Evolutionary conservation across 2,329 filamentous ascomycete genomes (phyloP), one percentile per base, ranked within the genome.

Genomic region (Coleophoma eucalyptorum): DNA sequence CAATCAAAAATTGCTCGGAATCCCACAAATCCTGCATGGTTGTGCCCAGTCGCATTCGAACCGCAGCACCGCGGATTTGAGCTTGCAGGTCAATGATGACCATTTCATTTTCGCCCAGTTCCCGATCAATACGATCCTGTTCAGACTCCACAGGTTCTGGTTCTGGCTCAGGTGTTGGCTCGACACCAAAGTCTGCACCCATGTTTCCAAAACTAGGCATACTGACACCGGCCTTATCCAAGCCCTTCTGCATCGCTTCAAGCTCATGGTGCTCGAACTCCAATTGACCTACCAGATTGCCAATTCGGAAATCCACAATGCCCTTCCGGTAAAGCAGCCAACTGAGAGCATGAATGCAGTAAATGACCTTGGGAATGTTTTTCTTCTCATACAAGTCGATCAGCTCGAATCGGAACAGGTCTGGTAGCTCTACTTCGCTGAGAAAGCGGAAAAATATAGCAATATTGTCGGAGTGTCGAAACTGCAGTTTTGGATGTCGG

Each of bases 371-470:
- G 4, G 94, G 94, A 1, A 97, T 95, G 63, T 99, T 99, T 72
- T 99, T 99, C 77, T 97, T 99, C 71, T 99, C 95, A 73, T 99
- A 99, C 12, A 99, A 74, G 69, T 99, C 94, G 57, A 97, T 96
- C 43, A 97, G 78, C 68, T 99, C 94, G 68, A 99, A 99, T 51
- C 93, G 85, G 69, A 99, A 99, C 16, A 99, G 80, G 61, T 99
- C 95, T 1, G 94, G 94, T 3, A 99, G 75, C 63, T 96, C 89
- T 8, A 97, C 84, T 54, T 97, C 90, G 56, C 93, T 89, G 1
- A 99, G 79, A 58, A 96, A 96, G 51, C 89, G 84, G 72, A 97
- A 97, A 73, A 99, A 99, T 45, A 94, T 82, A 41, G 91, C 93
- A 57, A 97, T 97, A 59, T 99, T 99, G 78, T 99, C 94, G 1